A percentile compares a stretch with the other conserved stretches of the same genome.
Evolutionary conservation across 208 protist species (phyloP).

Genomic region (Trypanosoma boissoni): DNA sequence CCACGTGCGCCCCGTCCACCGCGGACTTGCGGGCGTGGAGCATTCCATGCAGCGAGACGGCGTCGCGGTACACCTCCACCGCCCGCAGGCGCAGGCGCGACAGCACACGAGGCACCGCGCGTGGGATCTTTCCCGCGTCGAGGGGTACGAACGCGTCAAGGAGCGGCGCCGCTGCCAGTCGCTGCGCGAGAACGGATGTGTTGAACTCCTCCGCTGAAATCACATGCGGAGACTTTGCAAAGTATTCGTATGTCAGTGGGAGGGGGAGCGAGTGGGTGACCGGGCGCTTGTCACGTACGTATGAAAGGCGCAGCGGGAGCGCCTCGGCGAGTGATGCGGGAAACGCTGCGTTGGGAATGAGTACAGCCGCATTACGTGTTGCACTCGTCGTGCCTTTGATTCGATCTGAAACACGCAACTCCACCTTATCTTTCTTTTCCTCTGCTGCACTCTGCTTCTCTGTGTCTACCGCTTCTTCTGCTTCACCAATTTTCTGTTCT

Average conservation of each 20-base stretch:
- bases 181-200: conserved; percentile 28
- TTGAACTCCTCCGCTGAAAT: conserved; percentile 36
- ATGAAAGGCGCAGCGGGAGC: conserved; percentile 37
- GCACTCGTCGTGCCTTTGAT: conserved; percentile 36
- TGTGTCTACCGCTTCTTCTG: not conserved
- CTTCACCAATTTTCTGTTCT: not conserved
- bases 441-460: not conserved
- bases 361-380: conserved; percentile 19
- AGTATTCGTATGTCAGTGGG: conserved; percentile 53
- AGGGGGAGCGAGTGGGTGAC: conserved; percentile 13
- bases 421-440: not conserved
- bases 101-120: conserved; percentile 29
- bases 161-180: conserved; percentile 30
- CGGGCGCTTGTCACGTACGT: conserved; percentile 39
- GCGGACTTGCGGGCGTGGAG: conserved; percentile 58
- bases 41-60: conserved; percentile 50
- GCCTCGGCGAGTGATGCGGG: conserved; percentile 29
- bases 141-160: conserved; percentile 52
- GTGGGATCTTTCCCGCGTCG: conserved; percentile 31
- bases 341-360: conserved; percentile 32
- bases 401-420: conserved; percentile 31
- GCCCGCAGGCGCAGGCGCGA: conserved; percentile 36
- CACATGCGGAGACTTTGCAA: conserved; percentile 37
- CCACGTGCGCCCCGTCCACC: conserved; percentile 40
- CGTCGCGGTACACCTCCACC: conserved; percentile 75